Evolutionary conservation across 2,329 filamentous ascomycete species (phyloP).

Genomic region (Huntiella bhutanensis): DNA sequence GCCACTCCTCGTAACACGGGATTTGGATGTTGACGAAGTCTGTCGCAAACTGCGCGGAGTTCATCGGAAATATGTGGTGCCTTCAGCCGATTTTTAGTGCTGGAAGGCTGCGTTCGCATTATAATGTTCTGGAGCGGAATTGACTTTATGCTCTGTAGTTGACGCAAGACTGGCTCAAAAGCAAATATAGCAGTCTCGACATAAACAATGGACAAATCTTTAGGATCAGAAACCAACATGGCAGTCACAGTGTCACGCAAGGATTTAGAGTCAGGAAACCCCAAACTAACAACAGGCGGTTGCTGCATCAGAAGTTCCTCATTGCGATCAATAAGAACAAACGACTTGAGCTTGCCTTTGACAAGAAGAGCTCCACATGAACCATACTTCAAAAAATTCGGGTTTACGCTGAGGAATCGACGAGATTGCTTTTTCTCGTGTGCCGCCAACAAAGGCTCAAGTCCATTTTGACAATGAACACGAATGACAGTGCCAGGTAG

Average conservation of each 20-base stretch:
- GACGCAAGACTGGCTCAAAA: conserved; percentile 45
- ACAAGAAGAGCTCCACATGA: conserved; percentile 42
- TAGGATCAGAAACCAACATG: conserved; percentile 17
- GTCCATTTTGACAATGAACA: conserved; percentile 23
- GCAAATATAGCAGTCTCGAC: conserved; percentile 50
- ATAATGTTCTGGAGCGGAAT: conserved; percentile 31
- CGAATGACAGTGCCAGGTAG: conserved; percentile 1
- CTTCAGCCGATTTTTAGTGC: neutral
- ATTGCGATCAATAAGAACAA: conserved; percentile 38
- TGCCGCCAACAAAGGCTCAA: conserved; percentile 24
- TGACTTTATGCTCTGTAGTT: conserved; percentile 35
- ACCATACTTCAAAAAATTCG: conserved; percentile 33
- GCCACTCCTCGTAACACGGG: conserved; percentile 22
- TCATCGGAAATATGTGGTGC: no score
- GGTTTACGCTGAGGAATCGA: conserved; percentile 20
- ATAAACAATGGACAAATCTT: conserved; percentile 28
- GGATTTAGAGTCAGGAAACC: conserved; percentile 27
- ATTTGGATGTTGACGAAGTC: conserved; percentile 13
- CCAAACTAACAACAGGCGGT: conserved; percentile 31
- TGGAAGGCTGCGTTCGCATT: neutral
- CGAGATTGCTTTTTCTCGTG: conserved; percentile 19
- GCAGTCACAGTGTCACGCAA: conserved; percentile 28
- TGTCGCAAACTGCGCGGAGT: neutral
- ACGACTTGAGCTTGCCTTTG: conserved; percentile 33
- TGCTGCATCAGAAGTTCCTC: conserved; percentile 22